Evolutionary conservation across 495 filamentous ascomycete species (phyloP), one percentile per base, ranked within the genome.

Genomic region (Penicillium angulare): DNA sequence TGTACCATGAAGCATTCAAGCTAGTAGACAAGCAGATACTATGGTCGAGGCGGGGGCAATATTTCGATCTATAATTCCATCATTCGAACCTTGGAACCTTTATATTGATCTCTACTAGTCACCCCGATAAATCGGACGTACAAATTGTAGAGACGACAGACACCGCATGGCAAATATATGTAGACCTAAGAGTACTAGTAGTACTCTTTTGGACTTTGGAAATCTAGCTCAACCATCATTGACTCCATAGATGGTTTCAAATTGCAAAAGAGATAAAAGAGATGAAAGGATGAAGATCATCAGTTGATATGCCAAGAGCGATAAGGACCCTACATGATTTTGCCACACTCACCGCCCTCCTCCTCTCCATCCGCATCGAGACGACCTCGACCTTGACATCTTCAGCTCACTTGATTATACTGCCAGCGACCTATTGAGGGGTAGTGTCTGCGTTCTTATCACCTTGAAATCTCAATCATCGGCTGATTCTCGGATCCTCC

Each of bases 281-380:
- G 13, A 12, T 31, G 13, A 6, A 15, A 7, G 8, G 16, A 15
- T 2, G 1, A 16, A 20, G 17, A 7, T 38, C 8, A 7, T n/a
- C n/a, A 38, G 34, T 31, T 20, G 17, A n/a, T n/a, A 40, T 10
- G 40, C 9, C 8, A 17, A 21, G 9, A 23, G 39, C 35, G 49
- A 53, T 54, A 53, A 58, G 50, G 12, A 41, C 26, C 26, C 48
- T 40, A 1, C n/a, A 18, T 17, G 9, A 59, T 64, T 64, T 35
- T 64, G 61, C 49, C 49, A 17, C 7, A 0, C 12, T 8, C 48
- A 64, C 61, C 61, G 61, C 61, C 55, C 43, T 17, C 8, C 46
- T 50, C 36, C 46, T 59, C 50, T 39, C 52, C 52, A 51, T 54
- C 47, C 43, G 53, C 31, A 49, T 44, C 50, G 38, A 46, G 49